These are phyloP conservation scores for Saccharomycopsis sp. DNA, from an alignment of 805 yeast genomes.

Conservation along the genomic window DNA sequence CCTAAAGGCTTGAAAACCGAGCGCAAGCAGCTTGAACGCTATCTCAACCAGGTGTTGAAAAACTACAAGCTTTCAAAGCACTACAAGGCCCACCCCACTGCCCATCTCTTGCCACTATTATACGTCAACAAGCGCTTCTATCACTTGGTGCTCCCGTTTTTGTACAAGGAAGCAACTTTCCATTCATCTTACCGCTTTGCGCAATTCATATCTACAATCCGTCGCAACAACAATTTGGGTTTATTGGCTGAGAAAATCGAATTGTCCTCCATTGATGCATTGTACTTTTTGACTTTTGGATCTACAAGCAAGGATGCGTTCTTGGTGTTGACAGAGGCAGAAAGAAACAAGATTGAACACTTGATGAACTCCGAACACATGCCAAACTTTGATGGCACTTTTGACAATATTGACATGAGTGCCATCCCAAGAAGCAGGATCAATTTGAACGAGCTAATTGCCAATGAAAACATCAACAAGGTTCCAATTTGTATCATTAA, in stretches of 20 bases:
- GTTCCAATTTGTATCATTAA: slow-evolving; percentile 13
- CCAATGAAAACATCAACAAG: slow-evolving; percentile 9
- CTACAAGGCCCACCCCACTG: slow-evolving; percentile 21
- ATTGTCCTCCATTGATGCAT: slow-evolving; percentile 36
- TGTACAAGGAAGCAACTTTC: slow-evolving; percentile 48
- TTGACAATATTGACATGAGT: slow-evolving; percentile 9
- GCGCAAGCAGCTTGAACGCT: slow-evolving; percentile 4
- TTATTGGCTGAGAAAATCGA: slow-evolving; percentile 47
- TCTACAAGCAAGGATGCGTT: slow-evolving; percentile 6
- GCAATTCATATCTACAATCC: slow-evolving; percentile 64
- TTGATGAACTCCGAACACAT: slow-evolving; percentile 9
- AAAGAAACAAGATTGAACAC: slow-evolving; percentile 18
- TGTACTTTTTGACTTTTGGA: slow-evolving; percentile 11
- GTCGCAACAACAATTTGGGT: slow-evolving; percentile 49
- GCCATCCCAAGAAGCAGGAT: slow-evolving; percentile 7
- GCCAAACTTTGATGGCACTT: slow-evolving; percentile 18
- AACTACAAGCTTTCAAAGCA: slow-evolving; percentile 16
- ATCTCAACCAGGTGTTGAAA: slow-evolving; percentile 14
- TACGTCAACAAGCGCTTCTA: slow-evolving; percentile 45
- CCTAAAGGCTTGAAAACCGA: slow-evolving; percentile 2
- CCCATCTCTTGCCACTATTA: slow-evolving; percentile 36
- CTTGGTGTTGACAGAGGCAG: slow-evolving; percentile 15
- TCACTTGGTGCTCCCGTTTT: slow-evolving; percentile 39
- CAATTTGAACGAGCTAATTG: slow-evolving; percentile 6
- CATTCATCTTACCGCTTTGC: slow-evolving; percentile 72